A percentile compares a stretch with the other conserved stretches of the same genome.
Conservation (phyloP, 1,284 basidiomycete species). For the Trichosporon sp. region DNA sequence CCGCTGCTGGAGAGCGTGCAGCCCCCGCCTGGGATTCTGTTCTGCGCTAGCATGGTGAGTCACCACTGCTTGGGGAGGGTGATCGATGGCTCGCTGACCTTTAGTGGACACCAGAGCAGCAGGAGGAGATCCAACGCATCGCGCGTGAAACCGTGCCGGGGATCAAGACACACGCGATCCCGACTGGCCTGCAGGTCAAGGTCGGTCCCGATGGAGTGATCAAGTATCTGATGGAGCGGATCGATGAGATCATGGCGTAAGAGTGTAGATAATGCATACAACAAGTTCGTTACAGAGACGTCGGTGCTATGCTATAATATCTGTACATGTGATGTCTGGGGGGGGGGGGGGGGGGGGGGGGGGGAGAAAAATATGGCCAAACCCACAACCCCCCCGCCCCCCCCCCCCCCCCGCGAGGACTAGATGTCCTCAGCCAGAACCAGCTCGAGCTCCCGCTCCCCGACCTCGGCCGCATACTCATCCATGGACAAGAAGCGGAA, state of each 20-base stretch:
- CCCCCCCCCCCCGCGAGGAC: too few relatives aligned
- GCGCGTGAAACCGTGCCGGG: constrained; percentile 52
- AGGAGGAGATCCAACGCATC: constrained; percentile 51
- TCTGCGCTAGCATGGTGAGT: constrained; percentile 52
- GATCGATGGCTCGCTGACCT: constrained; percentile 1
- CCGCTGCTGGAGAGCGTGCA: constrained; percentile 45
- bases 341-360: too few relatives aligned
- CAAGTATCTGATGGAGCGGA: constrained; percentile 49
- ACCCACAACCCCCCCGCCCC: too few relatives aligned
- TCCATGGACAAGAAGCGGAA: constrained; percentile 8
- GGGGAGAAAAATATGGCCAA: too few relatives aligned
- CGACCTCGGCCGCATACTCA: constrained; percentile 1
- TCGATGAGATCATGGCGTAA: constrained; percentile 49
- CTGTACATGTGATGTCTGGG: neutral
- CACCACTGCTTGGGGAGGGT: neutral
- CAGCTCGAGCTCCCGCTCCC: constrained; percentile 15
- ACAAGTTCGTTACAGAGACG: neutral
- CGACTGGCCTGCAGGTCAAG: constrained; percentile 53
- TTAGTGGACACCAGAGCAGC: constrained; percentile 56
- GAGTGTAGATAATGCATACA: neutral
- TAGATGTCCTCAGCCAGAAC: constrained; percentile 2
- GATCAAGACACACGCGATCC: constrained; percentile 53
- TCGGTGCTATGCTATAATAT: neutral
- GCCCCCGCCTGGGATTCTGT: constrained; percentile 50
- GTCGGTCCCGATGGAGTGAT: constrained; percentile 51